Evolutionary conservation across 768 basidiomycete genomes (phyloP).

Genomic region (Tremella yokohamensis): DNA sequence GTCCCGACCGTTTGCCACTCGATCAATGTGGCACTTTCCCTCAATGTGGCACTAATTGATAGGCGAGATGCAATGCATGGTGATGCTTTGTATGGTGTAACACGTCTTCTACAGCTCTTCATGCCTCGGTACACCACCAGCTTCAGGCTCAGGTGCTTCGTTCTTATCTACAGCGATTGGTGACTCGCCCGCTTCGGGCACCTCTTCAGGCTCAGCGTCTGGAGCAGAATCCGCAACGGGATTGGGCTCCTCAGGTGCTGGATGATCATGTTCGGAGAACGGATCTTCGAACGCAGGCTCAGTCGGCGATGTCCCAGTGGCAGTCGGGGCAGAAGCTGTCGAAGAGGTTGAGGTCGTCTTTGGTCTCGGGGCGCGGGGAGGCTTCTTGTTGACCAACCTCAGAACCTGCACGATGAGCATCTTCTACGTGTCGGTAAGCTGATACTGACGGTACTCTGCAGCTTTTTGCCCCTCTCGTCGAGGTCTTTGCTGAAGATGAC

Average conservation of each 20-base stretch:
- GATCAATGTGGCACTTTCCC: no score
- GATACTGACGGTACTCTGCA: constrained; percentile 64
- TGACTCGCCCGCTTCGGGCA: constrained; percentile 8
- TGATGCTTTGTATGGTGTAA: no score
- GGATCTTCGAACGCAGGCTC: constrained; percentile 5
- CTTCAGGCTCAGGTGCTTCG: constrained; percentile 2
- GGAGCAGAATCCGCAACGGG: not conserved
- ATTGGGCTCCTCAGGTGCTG: not conserved
- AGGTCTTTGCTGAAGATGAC: constrained; percentile 82
- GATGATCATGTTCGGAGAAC: not conserved
- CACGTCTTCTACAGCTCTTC: constrained; percentile 20
- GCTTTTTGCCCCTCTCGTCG: constrained; percentile 71
- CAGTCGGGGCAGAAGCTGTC: constrained; percentile 1
- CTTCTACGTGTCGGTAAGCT: not conserved
- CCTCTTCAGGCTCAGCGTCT: constrained; percentile 6
- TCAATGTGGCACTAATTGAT: no score
- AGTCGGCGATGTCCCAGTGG: constrained; percentile 8
- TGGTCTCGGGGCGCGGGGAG: constrained; percentile 29
- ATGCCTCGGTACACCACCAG: constrained; percentile 15
- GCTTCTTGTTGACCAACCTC: constrained; percentile 34
- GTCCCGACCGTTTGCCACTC: no score
- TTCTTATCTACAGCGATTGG: not conserved
- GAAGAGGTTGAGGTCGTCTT: constrained; percentile 18
- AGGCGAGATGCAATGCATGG: no score
- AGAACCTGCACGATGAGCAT: constrained; percentile 27